phyloP scores from a whole-genome alignment of 1,139 yeast species.

The Yamadazyma sp. region DNA sequence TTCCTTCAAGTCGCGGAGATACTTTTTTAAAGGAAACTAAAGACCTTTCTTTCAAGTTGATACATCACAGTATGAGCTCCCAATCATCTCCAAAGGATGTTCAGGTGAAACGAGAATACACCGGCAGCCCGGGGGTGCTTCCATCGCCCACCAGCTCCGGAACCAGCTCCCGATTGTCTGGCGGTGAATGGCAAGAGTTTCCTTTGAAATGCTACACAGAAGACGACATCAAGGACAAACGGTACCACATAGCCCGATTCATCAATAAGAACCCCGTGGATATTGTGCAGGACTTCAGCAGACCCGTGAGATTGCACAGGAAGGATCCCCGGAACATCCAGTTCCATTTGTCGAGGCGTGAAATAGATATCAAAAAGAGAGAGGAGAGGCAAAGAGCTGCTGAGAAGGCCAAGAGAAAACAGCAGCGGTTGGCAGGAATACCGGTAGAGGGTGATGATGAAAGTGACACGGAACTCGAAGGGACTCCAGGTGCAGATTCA shows the following conservation, averaged over 20 bases:
- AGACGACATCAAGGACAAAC: constrained; percentile 69
- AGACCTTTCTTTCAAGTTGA: neutral
- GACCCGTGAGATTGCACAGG: constrained; percentile 84
- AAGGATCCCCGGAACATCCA: constrained; percentile 91
- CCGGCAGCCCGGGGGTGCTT: constrained; percentile 2
- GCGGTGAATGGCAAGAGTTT: constrained; percentile 56
- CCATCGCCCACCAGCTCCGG: constrained; percentile 4
- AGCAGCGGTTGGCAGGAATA: constrained; percentile 19
- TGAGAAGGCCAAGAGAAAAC: constrained; percentile 22
- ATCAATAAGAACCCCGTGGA: constrained; percentile 72
- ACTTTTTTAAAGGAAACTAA: neutral
- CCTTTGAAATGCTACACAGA: constrained; percentile 71
- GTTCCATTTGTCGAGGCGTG: constrained; percentile 70
- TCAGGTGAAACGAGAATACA: constrained; percentile 5
- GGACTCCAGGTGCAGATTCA: neutral
- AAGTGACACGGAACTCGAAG: constrained; percentile 20
- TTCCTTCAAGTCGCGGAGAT: neutral
- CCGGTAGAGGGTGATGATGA: constrained; percentile 19
- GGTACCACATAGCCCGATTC: constrained; percentile 81
- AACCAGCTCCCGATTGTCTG: neutral
- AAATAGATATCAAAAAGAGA: constrained; percentile 56
- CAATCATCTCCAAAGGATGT: constrained; percentile 8
- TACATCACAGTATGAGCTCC: constrained; percentile 1
- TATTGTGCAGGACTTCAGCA: constrained; percentile 66
- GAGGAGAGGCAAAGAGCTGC: constrained; percentile 38